Percentiles rank a stretch among this genome's conserved stretches.
These are phyloP conservation scores for Boletus tylopilopsis DNA, from an alignment of 768 basidiomycete species.

Conservation along the genomic window DNA sequence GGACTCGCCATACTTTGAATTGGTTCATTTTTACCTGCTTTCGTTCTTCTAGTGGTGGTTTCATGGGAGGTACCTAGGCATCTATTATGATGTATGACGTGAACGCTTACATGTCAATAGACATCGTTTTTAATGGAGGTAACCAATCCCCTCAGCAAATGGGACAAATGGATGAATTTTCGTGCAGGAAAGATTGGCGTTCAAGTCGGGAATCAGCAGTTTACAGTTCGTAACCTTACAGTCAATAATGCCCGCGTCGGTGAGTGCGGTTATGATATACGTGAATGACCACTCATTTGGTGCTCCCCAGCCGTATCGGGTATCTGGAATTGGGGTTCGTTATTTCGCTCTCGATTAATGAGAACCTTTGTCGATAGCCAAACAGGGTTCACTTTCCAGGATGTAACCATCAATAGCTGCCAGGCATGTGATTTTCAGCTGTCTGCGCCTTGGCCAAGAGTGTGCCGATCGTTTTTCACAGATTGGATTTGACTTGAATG, in stretches of 20 bases:
- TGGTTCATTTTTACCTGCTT: neutral
- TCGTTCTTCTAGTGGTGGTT: slow-evolving; percentile 34
- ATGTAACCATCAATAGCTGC: slow-evolving; percentile 43
- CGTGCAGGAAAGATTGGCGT: slow-evolving; percentile 51
- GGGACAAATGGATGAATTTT: neutral
- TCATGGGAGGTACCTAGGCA: slow-evolving; percentile 52
- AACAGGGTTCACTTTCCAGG: slow-evolving; percentile 50
- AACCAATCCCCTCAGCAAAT: neutral
- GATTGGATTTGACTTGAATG: slow-evolving; percentile 45
- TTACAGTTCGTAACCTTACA: slow-evolving; percentile 62
- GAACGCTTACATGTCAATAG: slow-evolving; percentile 11
- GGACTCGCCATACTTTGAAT: neutral
- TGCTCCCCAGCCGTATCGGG: slow-evolving; percentile 22
- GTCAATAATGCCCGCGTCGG: slow-evolving; percentile 44
- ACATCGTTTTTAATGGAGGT: slow-evolving; percentile 44
- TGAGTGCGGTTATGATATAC: slow-evolving; percentile 6
- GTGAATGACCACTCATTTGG: neutral
- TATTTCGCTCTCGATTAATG: neutral
- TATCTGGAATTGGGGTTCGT: slow-evolving; percentile 42
- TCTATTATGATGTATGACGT: neutral
- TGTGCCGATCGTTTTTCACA: neutral
- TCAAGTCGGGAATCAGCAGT: slow-evolving; percentile 77
- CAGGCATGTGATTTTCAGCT: slow-evolving; percentile 3
- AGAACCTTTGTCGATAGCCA: neutral
- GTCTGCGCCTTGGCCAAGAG: neutral